Conservation (phyloP, 2,329 filamentous ascomycete species). For the Trichoderma aggressivum region DNA sequence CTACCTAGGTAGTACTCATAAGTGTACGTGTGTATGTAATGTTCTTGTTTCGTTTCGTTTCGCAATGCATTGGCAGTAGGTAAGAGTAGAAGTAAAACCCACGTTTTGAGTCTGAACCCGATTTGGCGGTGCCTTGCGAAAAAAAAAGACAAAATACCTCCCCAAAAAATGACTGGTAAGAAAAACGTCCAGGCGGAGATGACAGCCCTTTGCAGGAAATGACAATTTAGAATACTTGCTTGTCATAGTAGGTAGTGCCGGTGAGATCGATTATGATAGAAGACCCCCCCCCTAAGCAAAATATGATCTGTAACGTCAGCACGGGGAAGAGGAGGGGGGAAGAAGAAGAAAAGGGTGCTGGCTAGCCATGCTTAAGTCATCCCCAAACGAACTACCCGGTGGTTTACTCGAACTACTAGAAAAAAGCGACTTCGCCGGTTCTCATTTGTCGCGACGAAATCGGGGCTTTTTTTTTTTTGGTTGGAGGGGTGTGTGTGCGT, state of each 20-base stretch:
- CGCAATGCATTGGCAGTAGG: not conserved
- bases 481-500: not conserved
- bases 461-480: not conserved
- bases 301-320: conserved; percentile 13
- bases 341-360: not conserved
- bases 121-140: not conserved
- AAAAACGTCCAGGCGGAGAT: not conserved
- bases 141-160: too few species aligned
- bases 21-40: not conserved
- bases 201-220: not conserved
- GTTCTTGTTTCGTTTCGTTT: not conserved
- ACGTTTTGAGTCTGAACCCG: not conserved
- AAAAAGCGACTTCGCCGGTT: not conserved
- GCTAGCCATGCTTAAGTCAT: conserved; percentile 12
- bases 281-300: not conserved
- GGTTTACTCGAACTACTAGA: too few species aligned
- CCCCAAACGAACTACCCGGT: not conserved
- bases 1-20: too few species aligned
- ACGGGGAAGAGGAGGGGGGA: not conserved
- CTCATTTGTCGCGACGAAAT: conserved; percentile 1
- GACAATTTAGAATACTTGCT: not conserved
- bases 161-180: not conserved
- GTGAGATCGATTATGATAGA: conserved; percentile 5
- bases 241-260: not conserved
- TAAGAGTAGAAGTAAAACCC: too few species aligned